Evolutionary conservation across 2,329 filamentous ascomycete genomes (phyloP), one percentile per base, ranked within the genome.

Genomic region (Gnomoniopsis sp.): DNA sequence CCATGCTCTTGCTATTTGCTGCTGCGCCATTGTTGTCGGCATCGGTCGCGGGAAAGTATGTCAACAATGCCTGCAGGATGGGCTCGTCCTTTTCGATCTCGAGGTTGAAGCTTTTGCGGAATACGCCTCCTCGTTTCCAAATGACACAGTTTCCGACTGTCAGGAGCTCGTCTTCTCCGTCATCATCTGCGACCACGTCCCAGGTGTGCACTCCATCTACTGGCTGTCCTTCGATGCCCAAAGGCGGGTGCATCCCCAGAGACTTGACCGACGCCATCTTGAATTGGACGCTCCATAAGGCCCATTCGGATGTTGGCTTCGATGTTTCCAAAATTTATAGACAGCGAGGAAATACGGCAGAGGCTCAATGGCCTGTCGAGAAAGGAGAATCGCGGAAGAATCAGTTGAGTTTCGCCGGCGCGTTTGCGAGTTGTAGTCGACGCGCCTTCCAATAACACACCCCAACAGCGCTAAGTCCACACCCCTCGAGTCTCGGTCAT

Each of bases 221-320:
- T 1, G 57, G 57, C 17, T 59, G 53, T 19, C 60, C 60, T 17
- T 57, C 57, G 30, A 62, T 46, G 36, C 60, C 57, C 19, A 62
- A 54, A 53, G 96, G 93, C 76, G 89, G 87, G 78, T 98, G 93
- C 70, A 96, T 81, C 73, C 95, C 95, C 69, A 97, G 84, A 64
- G 93, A 97, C 74, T 86, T 90, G 75, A 97, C 86, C 71, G 89
- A 87, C 66, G 93, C 93, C 96, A 99, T 99, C 54, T 65, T 68
- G 66, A 56, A n/a, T 47, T 22, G 23, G 36, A 26, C 46, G 53
- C 61, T 65, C 66, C 67, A 68, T 68, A 50, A 60, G 30, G 47
- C 51, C 62, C 34, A 49, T 17, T 50, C 54, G 43, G n/a, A 49
- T 30, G 26, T 22, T 22, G 14, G n/a, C 44, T 23, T 53, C 19